Percentiles rank a stretch among this genome's conserved stretches.
Conservation (phyloP, 345 rosid species). For the Ceriops tagal region DNA sequence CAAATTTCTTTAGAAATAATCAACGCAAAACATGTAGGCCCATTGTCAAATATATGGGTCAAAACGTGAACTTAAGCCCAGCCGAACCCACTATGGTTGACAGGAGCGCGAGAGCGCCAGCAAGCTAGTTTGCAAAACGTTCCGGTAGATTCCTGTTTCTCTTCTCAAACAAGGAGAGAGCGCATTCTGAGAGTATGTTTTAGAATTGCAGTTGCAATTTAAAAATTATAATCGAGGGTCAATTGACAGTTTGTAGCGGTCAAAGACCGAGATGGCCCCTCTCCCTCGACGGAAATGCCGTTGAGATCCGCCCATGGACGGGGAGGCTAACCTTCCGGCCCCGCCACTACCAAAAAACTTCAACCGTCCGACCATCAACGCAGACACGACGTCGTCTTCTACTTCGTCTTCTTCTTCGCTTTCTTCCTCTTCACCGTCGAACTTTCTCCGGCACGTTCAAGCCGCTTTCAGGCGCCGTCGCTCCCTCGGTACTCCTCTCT, state of each 20-base stretch:
- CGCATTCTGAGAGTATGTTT: too few relatives aligned
- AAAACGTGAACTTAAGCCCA: neutral
- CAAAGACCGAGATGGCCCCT: too few relatives aligned
- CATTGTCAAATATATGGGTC: neutral
- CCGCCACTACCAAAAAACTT: slow-evolving; percentile 31
- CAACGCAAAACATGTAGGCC: too few relatives aligned
- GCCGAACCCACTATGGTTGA: neutral
- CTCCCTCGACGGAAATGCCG: slow-evolving; percentile 54
- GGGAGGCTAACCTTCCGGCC: slow-evolving; percentile 85
- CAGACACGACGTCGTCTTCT: slow-evolving; percentile 44
- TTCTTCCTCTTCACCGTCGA: slow-evolving; percentile 46
- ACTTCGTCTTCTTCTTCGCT: slow-evolving; percentile 32
- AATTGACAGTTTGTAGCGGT: too few relatives aligned
- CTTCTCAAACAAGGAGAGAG: too few relatives aligned
- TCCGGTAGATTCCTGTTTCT: too few relatives aligned
- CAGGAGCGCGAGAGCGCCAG: neutral
- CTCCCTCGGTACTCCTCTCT: slow-evolving; percentile 44
- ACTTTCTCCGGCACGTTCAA: slow-evolving; percentile 59
- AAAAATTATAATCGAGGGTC: too few relatives aligned
- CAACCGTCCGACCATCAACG: slow-evolving; percentile 28
- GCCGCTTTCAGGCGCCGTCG: slow-evolving; percentile 94
- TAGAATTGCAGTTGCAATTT: neutral
- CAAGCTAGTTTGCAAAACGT: neutral
- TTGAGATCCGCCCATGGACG: slow-evolving; percentile 63
- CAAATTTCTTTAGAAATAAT: too few relatives aligned